phyloP scores from a whole-genome alignment of 768 basidiomycete genomes.

The Rhizopogon sp. region DNA sequence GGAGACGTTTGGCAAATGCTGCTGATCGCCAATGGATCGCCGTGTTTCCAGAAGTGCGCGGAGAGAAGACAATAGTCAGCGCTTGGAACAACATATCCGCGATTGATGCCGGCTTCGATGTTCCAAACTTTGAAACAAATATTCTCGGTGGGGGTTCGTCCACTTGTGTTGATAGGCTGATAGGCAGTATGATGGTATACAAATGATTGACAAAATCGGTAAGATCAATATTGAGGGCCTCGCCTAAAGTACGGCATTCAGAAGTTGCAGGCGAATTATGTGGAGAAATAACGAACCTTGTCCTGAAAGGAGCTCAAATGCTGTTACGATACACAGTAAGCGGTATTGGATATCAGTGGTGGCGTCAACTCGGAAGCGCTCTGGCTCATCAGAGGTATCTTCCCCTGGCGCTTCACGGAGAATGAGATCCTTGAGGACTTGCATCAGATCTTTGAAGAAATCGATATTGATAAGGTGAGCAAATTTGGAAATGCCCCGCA shows the following conservation, averaged over 20 bases:
- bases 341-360: conserved; percentile 47
- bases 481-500: conserved; percentile 90
- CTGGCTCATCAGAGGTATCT: conserved; percentile 34
- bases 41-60: conserved; percentile 49
- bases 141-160: conserved; percentile 43
- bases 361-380: conserved; percentile 25
- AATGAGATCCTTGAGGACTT: conserved; percentile 77
- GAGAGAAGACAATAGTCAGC: conserved; percentile 76
- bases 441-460: conserved; percentile 94
- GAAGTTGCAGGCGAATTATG: conserved; percentile 7
- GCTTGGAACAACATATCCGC: conserved; percentile 84
- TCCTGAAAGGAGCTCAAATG: conserved; percentile 94
- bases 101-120: conserved; percentile 30
- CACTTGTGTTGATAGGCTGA: conserved; percentile 62
- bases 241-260: conserved; percentile 46
- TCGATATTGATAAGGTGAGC: conserved; percentile 97
- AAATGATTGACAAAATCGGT: conserved; percentile 81
- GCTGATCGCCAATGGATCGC: conserved; percentile 74
- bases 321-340: conserved; percentile 87
- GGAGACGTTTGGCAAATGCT: conserved; percentile 91
- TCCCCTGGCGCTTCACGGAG: conserved; percentile 38
- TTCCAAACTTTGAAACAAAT: conserved; percentile 20
- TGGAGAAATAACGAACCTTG: conserved; percentile 58
- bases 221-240: conserved; percentile 96
- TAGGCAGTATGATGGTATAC: conserved; percentile 74